Evolutionary conservation across 1,284 basidiomycete species (phyloP).

Genomic region (Sanghuangporus baumii): DNA sequence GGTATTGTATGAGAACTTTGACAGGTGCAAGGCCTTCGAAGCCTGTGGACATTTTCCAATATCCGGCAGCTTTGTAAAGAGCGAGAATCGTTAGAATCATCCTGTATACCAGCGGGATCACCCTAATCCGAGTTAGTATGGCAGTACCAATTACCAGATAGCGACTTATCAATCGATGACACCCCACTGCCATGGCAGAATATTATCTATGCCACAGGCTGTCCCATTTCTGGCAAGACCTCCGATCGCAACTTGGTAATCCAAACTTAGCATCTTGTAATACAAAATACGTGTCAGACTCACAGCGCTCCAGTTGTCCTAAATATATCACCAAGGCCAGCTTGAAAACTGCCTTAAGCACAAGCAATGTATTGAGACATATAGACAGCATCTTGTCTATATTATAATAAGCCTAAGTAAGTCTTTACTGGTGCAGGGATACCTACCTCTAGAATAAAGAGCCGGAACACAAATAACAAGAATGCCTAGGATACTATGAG

Average conservation of each 20-base stretch:
- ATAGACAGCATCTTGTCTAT: too few species aligned
- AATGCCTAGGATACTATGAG: too few species aligned
- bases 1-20: constrained; percentile 2
- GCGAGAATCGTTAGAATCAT: too few species aligned
- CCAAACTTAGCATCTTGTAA: background rate
- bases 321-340: too few species aligned
- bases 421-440: too few species aligned
- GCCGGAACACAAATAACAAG: too few species aligned
- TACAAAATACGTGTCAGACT: background rate
- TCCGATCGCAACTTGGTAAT: background rate
- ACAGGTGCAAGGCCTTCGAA: background rate
- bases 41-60: background rate
- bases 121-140: background rate
- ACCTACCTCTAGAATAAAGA: too few species aligned
- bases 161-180: background rate
- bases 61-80: too few species aligned
- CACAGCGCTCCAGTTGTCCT: too few species aligned
- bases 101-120: background rate
- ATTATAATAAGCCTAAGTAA: too few species aligned
- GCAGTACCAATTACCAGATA: background rate
- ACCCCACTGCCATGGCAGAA: background rate
- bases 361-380: too few species aligned
- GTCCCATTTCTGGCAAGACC: background rate
- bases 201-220: background rate
- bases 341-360: too few species aligned